phyloP scores from a whole-genome alignment of 2,329 filamentous ascomycete species.

The Salinomyces thailandicus region DNA sequence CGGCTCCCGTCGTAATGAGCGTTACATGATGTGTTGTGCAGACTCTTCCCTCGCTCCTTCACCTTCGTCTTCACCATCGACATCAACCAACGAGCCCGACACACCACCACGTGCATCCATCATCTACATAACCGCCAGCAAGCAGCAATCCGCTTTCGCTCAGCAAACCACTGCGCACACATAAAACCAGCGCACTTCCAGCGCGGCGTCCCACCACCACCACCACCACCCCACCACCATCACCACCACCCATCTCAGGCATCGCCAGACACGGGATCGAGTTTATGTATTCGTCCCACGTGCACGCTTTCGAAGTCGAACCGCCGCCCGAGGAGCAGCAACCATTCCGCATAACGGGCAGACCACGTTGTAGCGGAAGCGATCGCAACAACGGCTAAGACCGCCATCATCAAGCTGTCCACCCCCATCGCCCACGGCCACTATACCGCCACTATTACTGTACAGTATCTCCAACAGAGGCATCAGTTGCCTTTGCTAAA shows the following conservation, averaged over 20 bases:
- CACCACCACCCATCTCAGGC: conserved; percentile 5
- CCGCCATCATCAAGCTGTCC: too few species aligned
- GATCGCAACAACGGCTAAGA: conserved; percentile 86
- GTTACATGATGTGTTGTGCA: too few species aligned
- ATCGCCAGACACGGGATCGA: conserved; percentile 17
- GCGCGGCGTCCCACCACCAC: conserved; percentile 8
- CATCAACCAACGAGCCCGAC: too few species aligned
- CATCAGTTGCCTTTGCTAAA: not conserved
- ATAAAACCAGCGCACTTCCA: too few species aligned
- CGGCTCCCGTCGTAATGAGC: too few species aligned
- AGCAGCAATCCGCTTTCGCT: too few species aligned
- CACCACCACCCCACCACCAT: conserved; percentile 8
- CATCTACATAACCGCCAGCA: too few species aligned
- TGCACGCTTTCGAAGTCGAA: conserved; percentile 87
- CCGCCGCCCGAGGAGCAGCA: conserved; percentile 82
- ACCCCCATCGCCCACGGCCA: not conserved
- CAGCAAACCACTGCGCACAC: too few species aligned
- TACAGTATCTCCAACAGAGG: not conserved
- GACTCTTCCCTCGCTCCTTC: too few species aligned
- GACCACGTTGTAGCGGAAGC: conserved; percentile 73
- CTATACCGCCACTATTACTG: not conserved
- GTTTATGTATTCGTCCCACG: conserved; percentile 99
- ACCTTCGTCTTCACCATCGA: too few species aligned
- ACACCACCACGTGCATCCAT: too few species aligned
- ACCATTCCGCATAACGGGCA: conserved; percentile 89